Base-by-base conservation (phyloP, 257 asterid genomes). In the Lantana camara region DNA sequence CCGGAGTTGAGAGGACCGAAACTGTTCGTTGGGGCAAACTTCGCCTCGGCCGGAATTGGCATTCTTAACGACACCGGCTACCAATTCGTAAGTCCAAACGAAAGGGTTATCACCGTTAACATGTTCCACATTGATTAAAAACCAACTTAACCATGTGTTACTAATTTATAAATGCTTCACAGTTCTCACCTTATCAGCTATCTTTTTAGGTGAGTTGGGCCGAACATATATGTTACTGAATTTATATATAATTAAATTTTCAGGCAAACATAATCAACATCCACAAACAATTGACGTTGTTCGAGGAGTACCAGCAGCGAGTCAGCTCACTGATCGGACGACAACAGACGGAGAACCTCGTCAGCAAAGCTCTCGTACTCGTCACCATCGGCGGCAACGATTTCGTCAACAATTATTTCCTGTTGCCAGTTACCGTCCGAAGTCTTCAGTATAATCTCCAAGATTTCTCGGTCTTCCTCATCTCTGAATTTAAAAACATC, bases 31-130 rank as follows among this genome's bases (percentile, higher is more conserved):
- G 95, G 95, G 41, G 95, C 95, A n/a, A 86, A 86, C 60, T 83
- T 86, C n/a, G 95, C 91, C 23, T 86, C 95, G 0, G 95, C 95
- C 9, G 95, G 95, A 44, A 72, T 86, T 22, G 91, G 95, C 29
- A 77, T 86, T 48, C 85, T 86, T 8, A 73, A 83, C 20, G 95
- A 86, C 44, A 86, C 95, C 5, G 91, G 95, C 20, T 8, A 81
- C 66, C 95, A 86, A 50, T 86, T 86, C 72, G 95, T 86, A 74
- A 79, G 87, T 46, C 1, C 3, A 11, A 27, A 11, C 46, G 11
- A 27, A 27, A 27, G 2, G 13, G 46, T 41, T 11, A n/a, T n/a
- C n/a, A n/a, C n/a, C n/a, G n/a, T n/a, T n/a, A n/a, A n/a, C n/a
- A n/a, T n/a, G n/a, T n/a, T n/a, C n/a, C n/a, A n/a, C n/a, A n/a